Conservation (phyloP, 1,139 yeast species). For the Nakaseomyces nivariensis region DNA sequence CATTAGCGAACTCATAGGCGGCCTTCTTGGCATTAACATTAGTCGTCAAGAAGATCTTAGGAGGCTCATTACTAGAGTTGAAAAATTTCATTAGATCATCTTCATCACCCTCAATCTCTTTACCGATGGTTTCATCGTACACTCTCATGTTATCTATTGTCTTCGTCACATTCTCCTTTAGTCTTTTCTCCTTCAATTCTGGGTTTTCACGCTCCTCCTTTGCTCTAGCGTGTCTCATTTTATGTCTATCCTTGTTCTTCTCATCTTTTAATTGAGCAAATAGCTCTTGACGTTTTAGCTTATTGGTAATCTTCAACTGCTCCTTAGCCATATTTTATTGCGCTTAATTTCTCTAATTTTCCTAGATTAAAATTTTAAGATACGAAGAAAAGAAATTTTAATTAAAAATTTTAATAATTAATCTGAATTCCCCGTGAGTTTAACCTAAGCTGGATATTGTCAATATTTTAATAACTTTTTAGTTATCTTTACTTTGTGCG, state of each 20-base stretch:
- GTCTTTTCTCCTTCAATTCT: conserved; percentile 66
- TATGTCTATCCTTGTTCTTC: conserved; percentile 67
- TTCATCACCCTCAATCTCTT: conserved; percentile 56
- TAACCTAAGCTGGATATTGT: too few relatives aligned
- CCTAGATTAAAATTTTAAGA: too few relatives aligned
- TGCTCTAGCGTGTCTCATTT: conserved; percentile 64
- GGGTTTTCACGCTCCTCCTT: conserved; percentile 79
- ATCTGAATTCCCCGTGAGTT: too few relatives aligned
- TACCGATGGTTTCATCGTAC: conserved; percentile 71
- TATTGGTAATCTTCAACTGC: conserved; percentile 46
- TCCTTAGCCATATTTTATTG: conserved; percentile 16
- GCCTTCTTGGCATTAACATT: conserved; percentile 75
- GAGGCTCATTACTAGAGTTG: conserved; percentile 32
- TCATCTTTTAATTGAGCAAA: conserved; percentile 67
- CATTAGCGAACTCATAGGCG: conserved; percentile 86
- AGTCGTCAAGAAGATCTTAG: conserved; percentile 84
- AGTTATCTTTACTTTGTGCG: not conserved
- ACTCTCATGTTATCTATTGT: conserved; percentile 86
- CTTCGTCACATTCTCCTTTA: conserved; percentile 69
- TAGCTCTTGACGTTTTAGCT: conserved; percentile 69
- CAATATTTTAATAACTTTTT: not conserved
- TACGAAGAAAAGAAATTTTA: too few relatives aligned
- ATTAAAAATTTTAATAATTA: too few relatives aligned
- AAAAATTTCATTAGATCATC: conserved; percentile 43
- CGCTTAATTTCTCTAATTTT: not conserved